Percentiles rank a stretch among this genome's conserved stretches.
Conservation (phyloP, 768 basidiomycete species). For the Kwoniella botswanensis region DNA sequence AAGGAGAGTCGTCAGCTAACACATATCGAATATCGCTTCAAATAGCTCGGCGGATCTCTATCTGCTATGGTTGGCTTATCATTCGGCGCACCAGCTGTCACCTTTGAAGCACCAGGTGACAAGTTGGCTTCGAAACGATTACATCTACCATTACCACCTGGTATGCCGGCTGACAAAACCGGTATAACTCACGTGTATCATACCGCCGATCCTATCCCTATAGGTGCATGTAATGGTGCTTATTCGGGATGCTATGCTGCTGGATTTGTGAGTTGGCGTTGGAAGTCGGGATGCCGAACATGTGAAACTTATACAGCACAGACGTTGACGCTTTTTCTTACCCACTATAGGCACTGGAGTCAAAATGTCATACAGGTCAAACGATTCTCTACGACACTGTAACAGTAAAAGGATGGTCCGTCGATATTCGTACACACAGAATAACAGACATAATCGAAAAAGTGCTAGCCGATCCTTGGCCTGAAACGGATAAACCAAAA, state of each 20-base stretch:
- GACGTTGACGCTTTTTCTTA: conserved; percentile 4
- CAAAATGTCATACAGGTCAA: conserved; percentile 80
- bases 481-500: conserved; percentile 48
- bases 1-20: not conserved
- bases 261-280: conserved; percentile 67
- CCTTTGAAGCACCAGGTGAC: conserved; percentile 90
- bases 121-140: conserved; percentile 75
- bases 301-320: not conserved
- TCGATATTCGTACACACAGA: conserved; percentile 72
- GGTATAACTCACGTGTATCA: conserved; percentile 83
- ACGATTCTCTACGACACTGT: conserved; percentile 85
- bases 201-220: conserved; percentile 91
- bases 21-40: not conserved
- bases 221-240: conserved; percentile 60
- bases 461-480: conserved; percentile 73
- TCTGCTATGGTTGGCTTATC: conserved; percentile 83
- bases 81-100: conserved; percentile 89
- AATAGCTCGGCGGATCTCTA: conserved; percentile 81
- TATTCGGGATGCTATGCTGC: conserved; percentile 76
- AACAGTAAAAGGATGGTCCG: conserved; percentile 75
- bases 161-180: conserved; percentile 50
- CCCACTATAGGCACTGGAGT: conserved; percentile 51
- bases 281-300: not conserved
- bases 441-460: conserved; percentile 75
- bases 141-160: conserved; percentile 83